Base-by-base conservation (phyloP, 2,329 filamentous ascomycete genomes). In the Hortaea werneckii region DNA sequence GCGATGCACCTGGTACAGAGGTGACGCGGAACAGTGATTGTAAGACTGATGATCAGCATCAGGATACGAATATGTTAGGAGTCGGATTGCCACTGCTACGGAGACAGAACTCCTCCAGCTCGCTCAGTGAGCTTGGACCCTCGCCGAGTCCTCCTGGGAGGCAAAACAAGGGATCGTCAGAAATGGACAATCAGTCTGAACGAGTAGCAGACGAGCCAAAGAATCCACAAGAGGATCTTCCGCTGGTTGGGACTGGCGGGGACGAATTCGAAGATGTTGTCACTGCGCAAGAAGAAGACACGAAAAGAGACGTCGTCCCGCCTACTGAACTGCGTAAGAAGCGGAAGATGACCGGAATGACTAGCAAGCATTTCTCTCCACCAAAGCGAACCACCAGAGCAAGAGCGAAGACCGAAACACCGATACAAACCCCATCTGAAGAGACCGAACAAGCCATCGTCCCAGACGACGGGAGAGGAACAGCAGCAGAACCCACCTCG, bases 301-400 rank as follows among this genome's bases (percentile, higher is more conserved):
- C 20, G 20, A 20, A 20, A 4, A 20, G 20, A 20, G 20, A 20
- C 20, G 20, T 20, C 4, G 20, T 20, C 20, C 37, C 37, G 37
- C 10, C 13, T 39, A 13, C 13, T 13, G 37, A 39, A 26, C 10
- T 20, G 13, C 37, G 20, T 12, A 57, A 54, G 48, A 60, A 57
- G 45, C 57, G 59, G 3, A 62, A 59, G 46, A 58, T 57, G 50
- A 65, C 62, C 3, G 60, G 61, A 7, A 54, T 47, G 27, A 62
- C 51, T 6, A 63, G 59, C 37, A 57, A 58, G 42, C 63, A 65
- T 48, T 64, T 64, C 41, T 49, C 54, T 3, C 50, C 53, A 8
- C 45, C 43, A n/a, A 56, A 57, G 44, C 29, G 32, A 13, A 10
- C 41, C n/a, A 43, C n/a, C 8, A 6, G 32, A 11, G 7, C 28